A percentile compares a stretch with the other conserved stretches of the same genome.
phyloP scores from a whole-genome alignment of 1,284 basidiomycete genomes.

The Malassezia obtusa region DNA sequence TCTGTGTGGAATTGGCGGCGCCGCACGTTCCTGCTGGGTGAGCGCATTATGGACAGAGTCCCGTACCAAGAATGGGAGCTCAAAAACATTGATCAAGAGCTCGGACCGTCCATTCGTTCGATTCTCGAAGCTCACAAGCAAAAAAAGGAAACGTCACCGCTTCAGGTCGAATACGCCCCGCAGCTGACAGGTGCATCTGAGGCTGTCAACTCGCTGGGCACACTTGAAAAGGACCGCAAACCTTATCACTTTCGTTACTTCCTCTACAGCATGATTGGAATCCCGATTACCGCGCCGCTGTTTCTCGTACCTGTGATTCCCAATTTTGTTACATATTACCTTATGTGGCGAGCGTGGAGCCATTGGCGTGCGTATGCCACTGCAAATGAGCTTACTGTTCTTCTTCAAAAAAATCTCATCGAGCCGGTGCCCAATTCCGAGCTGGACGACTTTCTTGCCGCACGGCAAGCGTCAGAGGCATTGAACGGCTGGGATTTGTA shows the following conservation, averaged over 20 bases:
- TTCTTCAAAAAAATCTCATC: slow-evolving; percentile 25
- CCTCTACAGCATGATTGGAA: slow-evolving; percentile 32
- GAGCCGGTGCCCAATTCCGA: slow-evolving; percentile 19
- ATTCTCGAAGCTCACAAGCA: not conserved
- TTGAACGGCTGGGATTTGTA: slow-evolving; percentile 5
- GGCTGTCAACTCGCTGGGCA: slow-evolving; percentile 26
- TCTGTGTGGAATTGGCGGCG: slow-evolving; percentile 40
- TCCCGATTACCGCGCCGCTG: slow-evolving; percentile 41
- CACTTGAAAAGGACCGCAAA: slow-evolving; percentile 23
- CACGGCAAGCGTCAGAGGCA: not conserved
- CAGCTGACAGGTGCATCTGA: slow-evolving; percentile 19
- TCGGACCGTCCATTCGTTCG: not conserved
- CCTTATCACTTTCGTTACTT: slow-evolving; percentile 36
- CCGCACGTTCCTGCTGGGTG: slow-evolving; percentile 32
- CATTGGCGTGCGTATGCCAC: slow-evolving; percentile 4
- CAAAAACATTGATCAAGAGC: slow-evolving; percentile 37
- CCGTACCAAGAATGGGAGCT: slow-evolving; percentile 47
- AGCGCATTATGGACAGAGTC: slow-evolving; percentile 44
- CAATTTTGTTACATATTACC: slow-evolving; percentile 45
- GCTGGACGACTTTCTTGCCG: not conserved
- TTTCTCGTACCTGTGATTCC: slow-evolving; percentile 41
- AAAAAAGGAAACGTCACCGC: not conserved
- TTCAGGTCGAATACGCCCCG: slow-evolving; percentile 33
- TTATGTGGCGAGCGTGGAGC: slow-evolving; percentile 39
- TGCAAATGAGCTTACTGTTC: slow-evolving; percentile 22